Base-by-base conservation (phyloP, 2,329 filamentous ascomycete genomes). In the Penicillium sp. region DNA sequence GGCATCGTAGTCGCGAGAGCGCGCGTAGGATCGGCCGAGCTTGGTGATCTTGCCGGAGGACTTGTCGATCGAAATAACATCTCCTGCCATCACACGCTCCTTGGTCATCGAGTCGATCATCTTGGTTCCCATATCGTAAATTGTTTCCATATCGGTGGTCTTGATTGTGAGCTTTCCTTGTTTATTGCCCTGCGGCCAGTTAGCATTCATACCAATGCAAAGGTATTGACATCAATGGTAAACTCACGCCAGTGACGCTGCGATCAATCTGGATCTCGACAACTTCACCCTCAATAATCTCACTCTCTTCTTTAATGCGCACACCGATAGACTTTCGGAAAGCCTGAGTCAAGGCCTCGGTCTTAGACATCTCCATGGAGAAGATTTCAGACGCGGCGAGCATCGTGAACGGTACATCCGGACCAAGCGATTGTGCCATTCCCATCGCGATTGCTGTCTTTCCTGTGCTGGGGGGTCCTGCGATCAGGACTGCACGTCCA, bases 21-120 rank as follows among this genome's bases (percentile, higher is more conserved):
- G 87, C 18, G 94, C 92, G 75, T 94, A 99, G 29, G 92, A 97
- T 51, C 94, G 88, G 54, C 94, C 94, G 21, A 99, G 84, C 77
- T 97, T 99, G 50, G 92, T 96, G 72, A 99, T 97, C 76, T 97
- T 96, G 62, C 94, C 94, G 2, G 92, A 96, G 0, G 93, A 92
- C 79, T 99, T 99, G 81, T 99, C 94, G 66, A 99, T 97, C 53
- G 90, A 96, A 67, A 99, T 95, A 63, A 99, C 94, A 72, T 99
- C 94, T 66, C 94, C 94, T 4, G 94, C 94, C 88, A 97, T 96
- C 61, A 99, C 91, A 67, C 95, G 93, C 80, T 99, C 94, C 77
- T 97, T 97, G 63, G 92, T 97, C 92, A 99, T 97, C 61, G 92
- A 92, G 72, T 99, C 94, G 63, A 99, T 99, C 94, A 99, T 97